Conservation (phyloP, 2,329 filamentous ascomycete species). For the Lojkania enalia region DNA sequence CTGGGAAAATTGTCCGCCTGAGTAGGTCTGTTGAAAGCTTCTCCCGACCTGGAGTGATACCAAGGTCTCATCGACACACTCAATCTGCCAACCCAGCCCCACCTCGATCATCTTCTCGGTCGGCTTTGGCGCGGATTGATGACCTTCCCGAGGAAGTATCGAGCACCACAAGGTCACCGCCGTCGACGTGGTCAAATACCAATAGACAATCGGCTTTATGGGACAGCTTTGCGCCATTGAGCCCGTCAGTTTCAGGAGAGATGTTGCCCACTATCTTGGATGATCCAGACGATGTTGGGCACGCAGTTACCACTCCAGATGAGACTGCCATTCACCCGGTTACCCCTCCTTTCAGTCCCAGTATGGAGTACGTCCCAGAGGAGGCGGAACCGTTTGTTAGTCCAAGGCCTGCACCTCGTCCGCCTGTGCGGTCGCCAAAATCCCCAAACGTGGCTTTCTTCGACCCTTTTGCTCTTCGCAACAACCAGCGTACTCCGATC, state of each 20-base stretch:
- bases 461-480: conserved; percentile 32
- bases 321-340: conserved; percentile 45
- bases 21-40: conserved; percentile 56
- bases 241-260: conserved; percentile 19
- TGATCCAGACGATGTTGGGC: conserved; percentile 32
- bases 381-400: conserved; percentile 41
- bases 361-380: conserved; percentile 42
- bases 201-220: conserved; percentile 41
- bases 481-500: conserved; percentile 26
- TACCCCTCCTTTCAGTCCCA: conserved; percentile 47
- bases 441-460: conserved; percentile 32
- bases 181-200: conserved; percentile 14
- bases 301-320: conserved; percentile 50
- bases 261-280: conserved; percentile 33
- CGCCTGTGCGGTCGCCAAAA: conserved; percentile 29
- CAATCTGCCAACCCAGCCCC: conserved; percentile 48
- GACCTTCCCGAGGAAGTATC: conserved; percentile 23
- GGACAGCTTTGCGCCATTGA: conserved; percentile 30
- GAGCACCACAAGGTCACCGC: not conserved
- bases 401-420: conserved; percentile 39
- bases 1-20: conserved; percentile 28
- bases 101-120: conserved; percentile 44
- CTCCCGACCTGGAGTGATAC: conserved; percentile 54
- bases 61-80: conserved; percentile 43
- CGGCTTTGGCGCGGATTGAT: conserved; percentile 23